Evolutionary conservation across 345 rosid species (phyloP), one percentile per base, ranked within the genome.

Genomic region (Brassica juncea): DNA sequence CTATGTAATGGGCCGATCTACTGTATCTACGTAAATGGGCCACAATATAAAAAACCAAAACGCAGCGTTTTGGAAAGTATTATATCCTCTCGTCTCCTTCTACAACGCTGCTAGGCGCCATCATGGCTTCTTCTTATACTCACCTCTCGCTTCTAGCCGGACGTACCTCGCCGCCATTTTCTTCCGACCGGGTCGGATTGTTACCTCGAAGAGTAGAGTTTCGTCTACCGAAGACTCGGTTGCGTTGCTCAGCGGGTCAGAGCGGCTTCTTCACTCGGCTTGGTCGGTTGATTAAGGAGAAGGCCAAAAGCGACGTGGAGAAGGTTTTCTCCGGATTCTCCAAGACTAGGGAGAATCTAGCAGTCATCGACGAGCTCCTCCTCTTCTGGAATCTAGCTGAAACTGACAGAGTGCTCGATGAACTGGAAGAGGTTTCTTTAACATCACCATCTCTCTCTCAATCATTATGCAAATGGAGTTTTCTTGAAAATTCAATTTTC

Each of bases 321-420:
- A 92, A 88, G 87, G n/a, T 94, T 30, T 88, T 90, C 87, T 88
- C 94, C 8, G 98, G 98, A 44, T 94, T 94, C 85, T 89, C 99
- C 61, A 92, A 91, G 83, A 94, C 98, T 71, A 86, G 99, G 70
- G 92, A 92, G 64, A 92, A 94, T 68, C 93, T 94, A 59, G 95
- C 97, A 37, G 98, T 92, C 66, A 85, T 94, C 55, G 98, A 94
- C 60, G 95, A 94, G 84, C 97, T 94, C 37, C 86, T 94, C 8
- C 94, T 94, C 34, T 94, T 87, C 83, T 94, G 97, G 98, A 94
- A 94, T 86, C 97, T 94, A 14, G 85, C 92, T n/a, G 97, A 94
- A 63, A 92, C 96, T 9, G 99, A 94, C 87, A 85, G 88, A 55
- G 93, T 94, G 72, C 97, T 92, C 70, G 98, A 94, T 82, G 96